These are phyloP conservation scores for Cutaneotrichosporon daszewskae DNA, from an alignment of 1,284 basidiomycete species.

Conservation along the genomic window DNA sequence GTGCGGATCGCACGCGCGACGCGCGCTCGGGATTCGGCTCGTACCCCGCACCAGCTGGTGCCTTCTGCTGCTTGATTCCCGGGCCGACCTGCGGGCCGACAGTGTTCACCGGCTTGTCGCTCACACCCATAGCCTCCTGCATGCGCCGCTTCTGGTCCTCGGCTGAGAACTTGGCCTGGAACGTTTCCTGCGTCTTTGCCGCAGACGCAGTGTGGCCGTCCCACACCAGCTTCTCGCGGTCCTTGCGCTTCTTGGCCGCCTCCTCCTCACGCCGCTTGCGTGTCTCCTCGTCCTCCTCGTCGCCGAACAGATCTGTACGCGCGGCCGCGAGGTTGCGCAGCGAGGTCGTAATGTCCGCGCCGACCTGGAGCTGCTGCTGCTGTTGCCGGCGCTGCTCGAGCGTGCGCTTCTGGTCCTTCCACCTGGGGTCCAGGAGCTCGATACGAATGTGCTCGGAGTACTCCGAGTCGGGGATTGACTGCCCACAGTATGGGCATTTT, in stretches of 20 bases:
- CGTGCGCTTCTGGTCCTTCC: slow-evolving; percentile 87
- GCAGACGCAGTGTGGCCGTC: slow-evolving; percentile 91
- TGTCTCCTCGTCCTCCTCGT: slow-evolving; percentile 71
- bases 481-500: slow-evolving; percentile 86
- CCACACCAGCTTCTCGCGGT: slow-evolving; percentile 89
- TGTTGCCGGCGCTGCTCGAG: slow-evolving; percentile 84
- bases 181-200: slow-evolving; percentile 78
- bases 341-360: slow-evolving; percentile 85
- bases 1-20: slow-evolving; percentile 45
- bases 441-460: slow-evolving; percentile 97
- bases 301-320: slow-evolving; percentile 91
- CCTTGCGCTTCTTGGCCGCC: slow-evolving; percentile 67
- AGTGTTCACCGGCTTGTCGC: slow-evolving; percentile 18
- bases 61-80: slow-evolving; percentile 22
- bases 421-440: slow-evolving; percentile 92
- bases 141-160: slow-evolving; percentile 93
- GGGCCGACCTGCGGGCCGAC: slow-evolving; percentile 29
- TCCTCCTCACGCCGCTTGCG: slow-evolving; percentile 79
- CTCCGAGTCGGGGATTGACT: slow-evolving; percentile 89
- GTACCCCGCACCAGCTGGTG: slow-evolving; percentile 27
- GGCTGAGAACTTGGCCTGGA: slow-evolving; percentile 81
- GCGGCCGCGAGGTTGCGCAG: slow-evolving; percentile 83
- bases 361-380: slow-evolving; percentile 69
- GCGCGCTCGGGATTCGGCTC: slow-evolving; percentile 46
- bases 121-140: slow-evolving; percentile 62